Conservation (phyloP, 1,139 yeast genomes). For the Scheffersomyces cryptocercus region DNA sequence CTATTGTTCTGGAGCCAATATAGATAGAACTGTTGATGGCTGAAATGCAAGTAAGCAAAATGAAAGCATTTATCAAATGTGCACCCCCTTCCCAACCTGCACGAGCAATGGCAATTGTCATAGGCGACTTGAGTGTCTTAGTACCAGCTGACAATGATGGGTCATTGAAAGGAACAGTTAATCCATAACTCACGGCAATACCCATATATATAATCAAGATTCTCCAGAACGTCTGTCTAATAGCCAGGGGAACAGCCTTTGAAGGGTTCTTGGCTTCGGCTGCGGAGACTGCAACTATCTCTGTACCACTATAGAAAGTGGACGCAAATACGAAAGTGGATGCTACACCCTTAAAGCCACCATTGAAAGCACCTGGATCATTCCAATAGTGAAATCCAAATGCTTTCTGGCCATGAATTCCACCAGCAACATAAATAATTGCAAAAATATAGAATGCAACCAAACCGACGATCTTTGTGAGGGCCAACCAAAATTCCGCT, state of each 20-base stretch:
- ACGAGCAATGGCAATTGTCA: constrained; percentile 41
- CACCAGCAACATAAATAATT: constrained; percentile 66
- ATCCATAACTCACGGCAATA: constrained; percentile 51
- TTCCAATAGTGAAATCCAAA: constrained; percentile 55
- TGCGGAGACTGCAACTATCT: constrained; percentile 57
- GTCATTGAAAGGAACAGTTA: constrained; percentile 57
- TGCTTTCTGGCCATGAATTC: constrained; percentile 53
- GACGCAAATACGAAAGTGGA: constrained; percentile 70
- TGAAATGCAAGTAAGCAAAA: constrained; percentile 52
- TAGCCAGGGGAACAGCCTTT: constrained; percentile 57
- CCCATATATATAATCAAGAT: constrained; percentile 58
- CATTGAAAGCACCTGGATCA: constrained; percentile 47
- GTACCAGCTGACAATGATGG: constrained; percentile 23
- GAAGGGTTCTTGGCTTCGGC: constrained; percentile 58
- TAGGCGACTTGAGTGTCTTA: constrained; percentile 41
- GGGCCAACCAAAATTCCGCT: constrained; percentile 64
- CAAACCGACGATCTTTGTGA: constrained; percentile 55
- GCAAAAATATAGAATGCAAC: constrained; percentile 60
- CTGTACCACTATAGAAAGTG: constrained; percentile 60
- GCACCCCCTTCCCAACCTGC: constrained; percentile 56
- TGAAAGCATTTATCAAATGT: constrained; percentile 52
- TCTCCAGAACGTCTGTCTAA: constrained; percentile 57
- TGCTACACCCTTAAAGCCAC: constrained; percentile 55
- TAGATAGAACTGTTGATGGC: constrained; percentile 57
- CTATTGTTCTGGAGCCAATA: constrained; percentile 53